Conservation (phyloP, 306 rosid genomes). For the Citrullus amarus region DNA sequence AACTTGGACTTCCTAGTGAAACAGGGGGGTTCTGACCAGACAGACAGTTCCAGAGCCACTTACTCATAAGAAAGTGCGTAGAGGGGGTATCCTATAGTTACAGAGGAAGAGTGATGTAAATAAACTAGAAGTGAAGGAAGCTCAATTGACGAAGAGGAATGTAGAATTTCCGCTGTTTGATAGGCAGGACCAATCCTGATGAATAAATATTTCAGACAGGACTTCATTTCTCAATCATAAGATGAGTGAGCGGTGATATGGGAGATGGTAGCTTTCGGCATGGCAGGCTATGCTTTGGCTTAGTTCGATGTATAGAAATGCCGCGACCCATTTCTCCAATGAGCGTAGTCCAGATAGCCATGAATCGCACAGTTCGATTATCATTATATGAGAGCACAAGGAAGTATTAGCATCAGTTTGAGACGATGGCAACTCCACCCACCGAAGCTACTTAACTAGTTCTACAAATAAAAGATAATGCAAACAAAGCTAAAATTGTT, state of each 20-base stretch:
- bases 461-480: neutral
- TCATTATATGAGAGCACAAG: neutral
- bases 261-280: neutral
- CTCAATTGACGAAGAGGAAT: neutral
- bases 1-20: neutral
- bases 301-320: neutral
- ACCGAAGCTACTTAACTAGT: neutral
- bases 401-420: neutral
- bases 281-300: neutral
- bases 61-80: neutral
- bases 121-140: neutral
- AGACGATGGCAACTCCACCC: neutral
- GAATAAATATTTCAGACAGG: neutral
- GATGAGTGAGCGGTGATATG: neutral
- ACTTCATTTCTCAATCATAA: neutral
- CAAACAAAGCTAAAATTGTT: constrained; percentile 2
- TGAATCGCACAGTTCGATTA: neutral
- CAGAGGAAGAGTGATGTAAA: neutral
- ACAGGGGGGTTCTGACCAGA: neutral
- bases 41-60: neutral
- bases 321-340: neutral
- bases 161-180: neutral
- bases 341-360: neutral
- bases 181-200: neutral
- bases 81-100: neutral